Base-by-base conservation (phyloP, 1,284 basidiomycete species). In the Cryptococcus wingfieldii region DNA sequence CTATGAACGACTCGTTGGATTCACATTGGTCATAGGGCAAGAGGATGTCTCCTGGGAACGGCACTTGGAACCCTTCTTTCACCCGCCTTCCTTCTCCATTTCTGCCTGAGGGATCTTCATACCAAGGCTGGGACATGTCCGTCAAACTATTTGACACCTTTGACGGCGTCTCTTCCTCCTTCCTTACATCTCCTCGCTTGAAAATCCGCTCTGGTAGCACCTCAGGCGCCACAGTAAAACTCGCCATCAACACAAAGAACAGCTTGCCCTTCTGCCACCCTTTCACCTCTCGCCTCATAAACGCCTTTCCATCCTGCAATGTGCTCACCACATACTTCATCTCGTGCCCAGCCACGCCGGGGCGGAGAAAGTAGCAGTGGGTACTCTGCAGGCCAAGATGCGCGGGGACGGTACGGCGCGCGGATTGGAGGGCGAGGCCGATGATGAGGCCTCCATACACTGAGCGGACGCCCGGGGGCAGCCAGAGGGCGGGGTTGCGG, bases 401-500 rank as follows among this genome's bases (percentile, higher is more conserved):
- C 18, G 83, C 77, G 51, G 84, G 79, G 1, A 92, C 86, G 50
- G 86, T 86, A 62, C 84, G 83, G 25, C 86, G 87, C 5, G 89
- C 89, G 12, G 89, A 84, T 12, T 87, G 83, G 37, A 91, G 78
- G 5, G 88, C 88, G 68, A 92, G 90, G 8, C 86, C 90, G 62
- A 95, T 91, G 58, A 93, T 90, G 62, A 80, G 78, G 4, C 91
- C 92, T 53, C 92, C 91, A 65, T 90, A 94, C 6, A 90, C 89
- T 25, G 90, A 89, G 56, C 89, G 81, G 16, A 83, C 82, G 16
- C 81, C 79, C 10, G 75, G 70, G 0, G 88, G 89, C n/a, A 84
- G 60, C 81, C 83, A 88, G 1, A 91, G 79, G 1, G 83, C 18
- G n/a, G 42, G 18, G 14, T 25, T 83, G 64, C 83, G 86, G 0